A percentile compares a stretch with the other conserved stretches of the same genome.
These are phyloP conservation scores for Akebia trifoliata DNA, from an alignment of 164 flowering plant species.

Conservation along the genomic window DNA sequence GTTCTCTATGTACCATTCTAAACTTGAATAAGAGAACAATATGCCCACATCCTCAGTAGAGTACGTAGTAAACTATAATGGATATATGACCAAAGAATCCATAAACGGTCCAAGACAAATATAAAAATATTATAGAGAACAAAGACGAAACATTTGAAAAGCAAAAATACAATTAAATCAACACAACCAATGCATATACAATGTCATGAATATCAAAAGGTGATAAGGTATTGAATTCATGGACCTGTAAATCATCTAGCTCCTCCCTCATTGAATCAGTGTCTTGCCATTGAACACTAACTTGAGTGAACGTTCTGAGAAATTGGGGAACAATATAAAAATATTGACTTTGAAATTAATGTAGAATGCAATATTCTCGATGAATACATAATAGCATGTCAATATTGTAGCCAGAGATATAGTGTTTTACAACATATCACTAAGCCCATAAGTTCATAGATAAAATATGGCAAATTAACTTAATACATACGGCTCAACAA, in stretches of 20 bases:
- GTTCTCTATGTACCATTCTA: too few species aligned
- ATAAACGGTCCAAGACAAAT: not conserved
- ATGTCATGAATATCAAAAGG: not conserved
- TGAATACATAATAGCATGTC: too few species aligned
- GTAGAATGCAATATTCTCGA: not conserved
- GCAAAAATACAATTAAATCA: not conserved
- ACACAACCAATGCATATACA: not conserved
- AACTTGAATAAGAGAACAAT: too few species aligned
- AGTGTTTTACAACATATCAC: too few species aligned
- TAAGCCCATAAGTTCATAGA: too few species aligned
- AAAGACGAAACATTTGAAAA: not conserved
- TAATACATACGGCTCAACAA: too few species aligned
- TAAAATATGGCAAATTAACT: too few species aligned
- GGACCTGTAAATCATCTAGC: constrained; percentile 93
- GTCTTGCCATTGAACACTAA: constrained; percentile 96
- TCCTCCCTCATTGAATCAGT: constrained; percentile 94
- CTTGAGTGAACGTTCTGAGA: constrained; percentile 95
- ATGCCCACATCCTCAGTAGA: too few species aligned
- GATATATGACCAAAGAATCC: too few species aligned
- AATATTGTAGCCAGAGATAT: too few species aligned
- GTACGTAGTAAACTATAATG: too few species aligned
- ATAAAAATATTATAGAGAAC: not conserved
- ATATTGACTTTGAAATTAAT: not conserved
- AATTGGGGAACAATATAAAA: constrained; percentile 1
- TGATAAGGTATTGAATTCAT: constrained; percentile 8